Evolutionary conservation across 23 red algal species (phyloP).

Genomic region (Agarophyton chilense): DNA sequence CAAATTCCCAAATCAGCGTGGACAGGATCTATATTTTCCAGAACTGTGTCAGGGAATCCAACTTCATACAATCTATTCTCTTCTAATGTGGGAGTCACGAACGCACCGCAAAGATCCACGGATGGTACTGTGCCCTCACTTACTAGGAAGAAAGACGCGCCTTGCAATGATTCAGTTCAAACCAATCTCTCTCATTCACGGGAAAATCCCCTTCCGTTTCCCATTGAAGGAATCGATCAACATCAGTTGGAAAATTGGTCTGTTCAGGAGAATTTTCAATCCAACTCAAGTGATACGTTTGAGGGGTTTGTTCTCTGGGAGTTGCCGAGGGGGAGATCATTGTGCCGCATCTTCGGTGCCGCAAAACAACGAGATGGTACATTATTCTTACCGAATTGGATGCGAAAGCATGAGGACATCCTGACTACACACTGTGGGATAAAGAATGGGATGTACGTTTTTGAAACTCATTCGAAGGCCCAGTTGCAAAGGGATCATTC

Average conservation of each 20-base stretch:
- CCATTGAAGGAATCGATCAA: neutral
- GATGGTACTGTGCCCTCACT: neutral
- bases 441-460: constrained; percentile 30
- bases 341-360: constrained; percentile 65
- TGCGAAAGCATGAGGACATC: constrained; percentile 36
- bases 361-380: constrained; percentile 37
- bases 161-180: neutral
- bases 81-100: neutral
- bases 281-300: neutral
- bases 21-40: constrained; percentile 26
- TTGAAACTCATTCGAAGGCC: constrained; percentile 4
- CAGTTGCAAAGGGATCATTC: neutral
- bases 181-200: neutral
- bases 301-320: constrained; percentile 36
- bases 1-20: constrained; percentile 2
- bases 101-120: neutral
- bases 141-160: neutral
- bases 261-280: neutral
- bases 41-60: constrained; percentile 13
- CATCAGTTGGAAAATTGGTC: neutral
- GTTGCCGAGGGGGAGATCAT: constrained; percentile 39
- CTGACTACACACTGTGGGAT: constrained; percentile 37
- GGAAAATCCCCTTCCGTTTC: neutral
- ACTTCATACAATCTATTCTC: constrained; percentile 23
- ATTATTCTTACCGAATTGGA: constrained; percentile 67